These are phyloP conservation scores for Aspergillus calidoustus DNA, from an alignment of 2,329 filamentous ascomycete genomes.

Conservation along the genomic window DNA sequence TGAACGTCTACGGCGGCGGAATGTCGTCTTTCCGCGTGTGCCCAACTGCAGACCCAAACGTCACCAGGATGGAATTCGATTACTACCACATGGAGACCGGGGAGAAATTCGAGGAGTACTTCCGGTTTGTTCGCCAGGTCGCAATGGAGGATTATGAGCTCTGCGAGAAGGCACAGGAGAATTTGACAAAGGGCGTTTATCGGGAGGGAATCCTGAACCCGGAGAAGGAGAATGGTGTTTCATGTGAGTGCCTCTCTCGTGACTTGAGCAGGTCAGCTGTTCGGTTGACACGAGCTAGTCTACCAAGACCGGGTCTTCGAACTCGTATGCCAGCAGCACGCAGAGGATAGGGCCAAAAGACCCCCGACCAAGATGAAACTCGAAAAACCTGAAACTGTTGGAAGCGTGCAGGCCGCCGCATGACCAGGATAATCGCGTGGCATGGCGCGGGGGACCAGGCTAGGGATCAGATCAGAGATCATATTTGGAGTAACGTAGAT, in stretches of 20 bases:
- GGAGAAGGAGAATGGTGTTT: conserved; percentile 60
- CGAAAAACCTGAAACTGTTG: not conserved
- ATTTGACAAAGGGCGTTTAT: conserved; percentile 59
- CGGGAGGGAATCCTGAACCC: conserved; percentile 61
- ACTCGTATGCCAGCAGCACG: conserved; percentile 50
- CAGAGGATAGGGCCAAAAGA: conserved; percentile 35
- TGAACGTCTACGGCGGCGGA: conserved; percentile 63
- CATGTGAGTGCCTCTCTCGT: conserved; percentile 43
- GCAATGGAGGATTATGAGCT: conserved; percentile 62
- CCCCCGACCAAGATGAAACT: conserved; percentile 7
- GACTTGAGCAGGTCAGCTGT: not conserved
- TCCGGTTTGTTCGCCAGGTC: conserved; percentile 60
- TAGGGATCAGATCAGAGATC: not conserved
- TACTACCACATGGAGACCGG: conserved; percentile 59
- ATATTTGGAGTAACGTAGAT: not conserved
- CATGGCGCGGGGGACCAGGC: not conserved
- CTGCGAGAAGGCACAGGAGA: conserved; percentile 61
- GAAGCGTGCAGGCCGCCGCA: conserved; percentile 8
- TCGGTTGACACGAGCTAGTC: conserved; percentile 32
- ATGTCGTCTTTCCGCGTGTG: conserved; percentile 63
- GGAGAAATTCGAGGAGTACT: conserved; percentile 62
- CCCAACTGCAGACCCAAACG: conserved; percentile 54
- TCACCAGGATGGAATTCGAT: conserved; percentile 63
- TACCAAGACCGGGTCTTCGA: conserved; percentile 55
- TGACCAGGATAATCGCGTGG: not conserved